Evolutionary conservation across 306 rosid species (phyloP).

Genomic region (Spatholobus suberectus): DNA sequence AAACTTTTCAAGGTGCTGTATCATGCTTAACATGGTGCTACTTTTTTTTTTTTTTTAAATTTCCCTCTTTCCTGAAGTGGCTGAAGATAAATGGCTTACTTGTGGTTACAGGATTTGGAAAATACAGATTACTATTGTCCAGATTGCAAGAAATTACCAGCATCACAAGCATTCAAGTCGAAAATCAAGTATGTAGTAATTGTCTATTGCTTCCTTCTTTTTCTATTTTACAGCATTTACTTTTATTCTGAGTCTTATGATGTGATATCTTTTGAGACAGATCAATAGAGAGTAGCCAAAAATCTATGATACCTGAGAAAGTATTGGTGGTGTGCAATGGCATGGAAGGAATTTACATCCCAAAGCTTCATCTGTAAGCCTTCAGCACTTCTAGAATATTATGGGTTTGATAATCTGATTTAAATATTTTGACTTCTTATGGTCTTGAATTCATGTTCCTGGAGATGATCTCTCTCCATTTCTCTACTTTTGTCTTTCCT

Average conservation of each 20-base stretch:
- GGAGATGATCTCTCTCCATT: conserved; percentile 7
- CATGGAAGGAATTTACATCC: conserved; percentile 87
- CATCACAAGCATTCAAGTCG: conserved; percentile 49
- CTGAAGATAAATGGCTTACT: conserved; percentile 28
- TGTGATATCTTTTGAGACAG: conserved; percentile 54
- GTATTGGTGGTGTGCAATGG: conserved; percentile 91
- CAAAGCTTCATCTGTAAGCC: conserved; percentile 87
- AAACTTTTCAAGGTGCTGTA: conserved; percentile 69
- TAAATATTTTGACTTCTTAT: too few species aligned
- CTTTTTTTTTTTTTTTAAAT: conserved; percentile 7
- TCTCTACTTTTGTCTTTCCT: not conserved
- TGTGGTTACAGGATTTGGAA: conserved; percentile 74
- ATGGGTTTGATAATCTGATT: conserved; percentile 15
- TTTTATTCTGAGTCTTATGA: conserved; percentile 42
- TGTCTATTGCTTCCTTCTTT: conserved; percentile 17
- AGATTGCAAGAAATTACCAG: conserved; percentile 71
- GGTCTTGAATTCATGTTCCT: conserved; percentile 33
- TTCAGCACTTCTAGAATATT: conserved; percentile 29
- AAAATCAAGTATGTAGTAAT: conserved; percentile 58
- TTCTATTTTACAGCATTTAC: conserved; percentile 27
- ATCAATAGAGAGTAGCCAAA: conserved; percentile 48
- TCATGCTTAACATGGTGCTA: conserved; percentile 29
- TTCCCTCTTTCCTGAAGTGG: conserved; percentile 17
- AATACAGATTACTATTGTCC: conserved; percentile 87
- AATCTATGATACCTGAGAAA: conserved; percentile 57